Evolutionary conservation across 257 asterid species (phyloP).

Genomic region (Nemophila menziesii): DNA sequence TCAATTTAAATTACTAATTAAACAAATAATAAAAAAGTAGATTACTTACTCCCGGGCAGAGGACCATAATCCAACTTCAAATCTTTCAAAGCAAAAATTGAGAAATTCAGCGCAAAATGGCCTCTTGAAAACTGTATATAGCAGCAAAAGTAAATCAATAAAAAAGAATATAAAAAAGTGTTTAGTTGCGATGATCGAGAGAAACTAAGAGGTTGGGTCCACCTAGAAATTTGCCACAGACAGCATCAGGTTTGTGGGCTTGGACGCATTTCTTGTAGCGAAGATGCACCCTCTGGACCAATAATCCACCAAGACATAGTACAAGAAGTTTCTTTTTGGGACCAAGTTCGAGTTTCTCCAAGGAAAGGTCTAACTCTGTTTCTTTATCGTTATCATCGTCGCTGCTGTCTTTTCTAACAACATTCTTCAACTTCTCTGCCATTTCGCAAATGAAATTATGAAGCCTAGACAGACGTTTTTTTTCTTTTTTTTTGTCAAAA

Average conservation of each 20-base stretch:
- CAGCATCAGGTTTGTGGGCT: conserved; percentile 25
- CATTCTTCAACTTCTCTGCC: too few relatives aligned
- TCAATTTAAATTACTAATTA: too few relatives aligned
- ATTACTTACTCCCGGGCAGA: conserved; percentile 42
- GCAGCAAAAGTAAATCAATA: too few relatives aligned
- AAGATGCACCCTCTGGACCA: conserved; percentile 30
- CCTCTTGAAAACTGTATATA: conserved; percentile 33
- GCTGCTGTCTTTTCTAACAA: too few relatives aligned
- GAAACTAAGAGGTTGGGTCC: background rate
- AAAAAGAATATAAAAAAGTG: too few relatives aligned
- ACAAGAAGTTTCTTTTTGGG: conserved; percentile 48
- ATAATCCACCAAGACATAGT: conserved; percentile 41
- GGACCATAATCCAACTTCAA: conserved; percentile 59
- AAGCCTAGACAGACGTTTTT: too few relatives aligned
- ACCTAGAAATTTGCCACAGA: conserved; percentile 29
- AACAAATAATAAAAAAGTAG: background rate
- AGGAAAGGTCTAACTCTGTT: conserved; percentile 31
- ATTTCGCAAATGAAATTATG: too few relatives aligned
- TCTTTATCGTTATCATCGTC: background rate
- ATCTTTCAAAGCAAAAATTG: conserved; percentile 44
- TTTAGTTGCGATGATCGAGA: too few relatives aligned
- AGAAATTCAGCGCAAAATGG: conserved; percentile 46
- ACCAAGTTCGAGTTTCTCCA: conserved; percentile 38
- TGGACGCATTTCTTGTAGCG: conserved; percentile 13
- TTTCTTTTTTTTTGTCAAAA: too few relatives aligned